Evolutionary conservation across 805 yeast genomes (phyloP).

Genomic region (Myxozyma neotropica): DNA sequence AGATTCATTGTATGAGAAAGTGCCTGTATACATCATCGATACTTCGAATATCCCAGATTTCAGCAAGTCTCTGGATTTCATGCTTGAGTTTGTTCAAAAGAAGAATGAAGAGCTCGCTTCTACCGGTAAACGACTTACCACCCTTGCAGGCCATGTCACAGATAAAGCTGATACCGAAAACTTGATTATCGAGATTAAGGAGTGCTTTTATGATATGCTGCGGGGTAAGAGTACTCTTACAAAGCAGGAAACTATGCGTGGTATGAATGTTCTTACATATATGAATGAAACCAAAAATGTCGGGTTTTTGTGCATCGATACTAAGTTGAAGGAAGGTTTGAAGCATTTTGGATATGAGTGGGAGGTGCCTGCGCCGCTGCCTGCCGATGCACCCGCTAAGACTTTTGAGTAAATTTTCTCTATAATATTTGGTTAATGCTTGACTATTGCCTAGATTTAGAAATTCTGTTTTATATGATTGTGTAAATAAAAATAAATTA

Average conservation of each 20-base stretch:
- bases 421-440: no score
- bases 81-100: slow-evolving; percentile 20
- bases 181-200: slow-evolving; percentile 18
- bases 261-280: slow-evolving; percentile 18
- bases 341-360: slow-evolving; percentile 21
- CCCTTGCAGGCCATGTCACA: slow-evolving; percentile 31
- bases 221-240: slow-evolving; percentile 20
- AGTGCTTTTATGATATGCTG: slow-evolving; percentile 23
- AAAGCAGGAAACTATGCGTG: slow-evolving; percentile 21
- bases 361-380: slow-evolving; percentile 18
- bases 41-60: slow-evolving; percentile 29
- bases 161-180: slow-evolving; percentile 26
- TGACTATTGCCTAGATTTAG: background rate
- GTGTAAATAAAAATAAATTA: no score
- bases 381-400: slow-evolving; percentile 1
- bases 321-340: slow-evolving; percentile 26
- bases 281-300: slow-evolving; percentile 26
- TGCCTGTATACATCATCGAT: slow-evolving; percentile 30
- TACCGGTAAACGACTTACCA: slow-evolving; percentile 18
- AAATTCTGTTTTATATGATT: no score
- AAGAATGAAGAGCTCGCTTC: slow-evolving; percentile 20
- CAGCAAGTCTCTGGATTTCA: slow-evolving; percentile 16
- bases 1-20: slow-evolving; percentile 26
- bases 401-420: slow-evolving; percentile 1
- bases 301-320: slow-evolving; percentile 26